Percentiles rank a stretch among this genome's conserved stretches.
phyloP scores from a whole-genome alignment of 371 early-diverging fungal genomes.

The Chytridiales sp. region DNA sequence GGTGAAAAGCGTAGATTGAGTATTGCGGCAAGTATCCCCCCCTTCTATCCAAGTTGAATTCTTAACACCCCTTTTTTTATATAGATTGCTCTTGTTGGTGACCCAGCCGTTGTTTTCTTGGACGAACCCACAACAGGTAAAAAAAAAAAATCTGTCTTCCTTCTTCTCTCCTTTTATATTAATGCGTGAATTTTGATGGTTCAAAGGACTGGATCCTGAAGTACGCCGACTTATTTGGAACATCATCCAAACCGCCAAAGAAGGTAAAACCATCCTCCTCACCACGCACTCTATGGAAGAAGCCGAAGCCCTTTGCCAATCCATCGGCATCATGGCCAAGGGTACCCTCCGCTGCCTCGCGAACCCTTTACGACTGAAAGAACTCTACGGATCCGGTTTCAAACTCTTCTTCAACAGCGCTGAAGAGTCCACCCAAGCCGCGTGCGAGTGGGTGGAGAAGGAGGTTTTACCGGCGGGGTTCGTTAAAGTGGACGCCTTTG shows the following conservation, averaged over 20 bases:
- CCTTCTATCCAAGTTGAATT: no score
- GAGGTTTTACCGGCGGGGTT: slow-evolving; percentile 50
- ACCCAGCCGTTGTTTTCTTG: slow-evolving; percentile 60
- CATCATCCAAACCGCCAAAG: slow-evolving; percentile 59
- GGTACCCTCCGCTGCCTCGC: slow-evolving; percentile 69
- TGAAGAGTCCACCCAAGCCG: slow-evolving; percentile 26
- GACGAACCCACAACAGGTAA: slow-evolving; percentile 55
- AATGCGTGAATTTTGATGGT: slow-evolving; percentile 17
- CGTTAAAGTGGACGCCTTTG: slow-evolving; percentile 54
- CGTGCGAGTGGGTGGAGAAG: slow-evolving; percentile 33
- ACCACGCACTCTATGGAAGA: slow-evolving; percentile 65
- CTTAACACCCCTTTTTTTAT: no score
- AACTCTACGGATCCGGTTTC: slow-evolving; percentile 71
- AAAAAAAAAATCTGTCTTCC: no score
- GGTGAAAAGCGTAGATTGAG: slow-evolving; percentile 68
- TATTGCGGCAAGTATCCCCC: no score
- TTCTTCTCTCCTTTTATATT: slow-evolving; percentile 27
- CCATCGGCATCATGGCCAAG: slow-evolving; percentile 74
- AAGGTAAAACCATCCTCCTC: slow-evolving; percentile 63
- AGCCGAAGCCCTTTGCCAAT: slow-evolving; percentile 60
- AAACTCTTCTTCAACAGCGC: slow-evolving; percentile 55
- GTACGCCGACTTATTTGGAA: slow-evolving; percentile 70
- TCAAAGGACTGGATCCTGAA: slow-evolving; percentile 68
- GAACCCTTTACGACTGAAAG: slow-evolving; percentile 63
- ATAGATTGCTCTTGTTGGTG: slow-evolving; percentile 68